Evolutionary conservation across 306 rosid species (phyloP).

Genomic region (Astragalus glycyphyllos): DNA sequence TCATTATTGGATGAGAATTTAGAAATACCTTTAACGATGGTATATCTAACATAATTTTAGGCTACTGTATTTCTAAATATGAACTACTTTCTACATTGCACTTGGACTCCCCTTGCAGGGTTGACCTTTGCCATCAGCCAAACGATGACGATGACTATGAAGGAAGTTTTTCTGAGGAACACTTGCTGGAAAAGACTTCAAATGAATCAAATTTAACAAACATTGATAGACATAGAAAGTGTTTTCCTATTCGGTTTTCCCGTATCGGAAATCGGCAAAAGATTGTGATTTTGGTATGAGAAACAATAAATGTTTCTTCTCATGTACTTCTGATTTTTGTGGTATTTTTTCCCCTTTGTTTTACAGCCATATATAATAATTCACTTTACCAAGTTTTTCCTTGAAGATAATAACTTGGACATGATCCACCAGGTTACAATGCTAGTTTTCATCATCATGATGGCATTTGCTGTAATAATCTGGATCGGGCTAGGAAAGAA

Average conservation of each 20-base stretch:
- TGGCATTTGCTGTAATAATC: conserved; percentile 75
- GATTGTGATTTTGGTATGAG: conserved; percentile 77
- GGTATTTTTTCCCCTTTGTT: conserved; percentile 19
- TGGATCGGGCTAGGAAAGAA: conserved; percentile 82
- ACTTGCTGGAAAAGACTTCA: conserved; percentile 69
- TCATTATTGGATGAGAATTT: conserved; percentile 30
- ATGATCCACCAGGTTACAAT: conserved; percentile 67
- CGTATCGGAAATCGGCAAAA: conserved; percentile 83
- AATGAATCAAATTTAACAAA: conserved; percentile 46
- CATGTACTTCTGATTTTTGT: conserved; percentile 29
- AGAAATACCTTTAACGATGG: conserved; percentile 14
- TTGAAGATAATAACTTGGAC: conserved; percentile 37
- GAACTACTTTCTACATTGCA: conserved; percentile 41
- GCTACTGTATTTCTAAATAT: conserved; percentile 31
- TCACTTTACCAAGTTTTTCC: conserved; percentile 23
- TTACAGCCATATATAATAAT: conserved; percentile 22
- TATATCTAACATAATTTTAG: conserved; percentile 31
- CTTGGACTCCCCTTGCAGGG: conserved; percentile 59
- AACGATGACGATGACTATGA: conserved; percentile 86
- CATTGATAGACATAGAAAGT: conserved; percentile 66
- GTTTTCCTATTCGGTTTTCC: conserved; percentile 71
- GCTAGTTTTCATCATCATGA: conserved; percentile 59
- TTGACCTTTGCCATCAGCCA: conserved; percentile 98
- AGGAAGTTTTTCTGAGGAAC: conserved; percentile 67
- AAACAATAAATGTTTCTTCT: conserved; percentile 31